Evolutionary conservation across 768 basidiomycete species (phyloP), one percentile per base, ranked within the genome.

Genomic region (Tulasnella sp.): DNA sequence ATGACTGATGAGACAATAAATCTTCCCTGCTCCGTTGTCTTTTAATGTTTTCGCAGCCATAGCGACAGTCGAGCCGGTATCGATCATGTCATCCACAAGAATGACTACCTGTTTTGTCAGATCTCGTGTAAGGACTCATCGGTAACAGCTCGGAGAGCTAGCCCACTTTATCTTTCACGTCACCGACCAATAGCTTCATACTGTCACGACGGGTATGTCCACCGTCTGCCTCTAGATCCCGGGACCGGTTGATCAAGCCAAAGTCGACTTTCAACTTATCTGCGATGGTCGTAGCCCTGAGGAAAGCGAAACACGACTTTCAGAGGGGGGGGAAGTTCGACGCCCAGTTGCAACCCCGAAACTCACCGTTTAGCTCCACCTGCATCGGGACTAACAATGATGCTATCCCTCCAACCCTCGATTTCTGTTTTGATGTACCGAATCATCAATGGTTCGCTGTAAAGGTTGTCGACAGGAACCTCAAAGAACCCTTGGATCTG

Each of bases 401-500:
- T 94, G 75, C 89, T 89, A 82, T 97, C 88, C 82, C 91, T 83
- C 93, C 97, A 98, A n/a, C 88, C 91, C 1, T 90, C 88, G 76
- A 99, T 93, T 82, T 91, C 88, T 69, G 89, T 87, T 85, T 95
- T 94, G 85, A 99, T 95, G 85, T 95, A 98, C 23, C 92, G 87
- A 80, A 98, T 87, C 93, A 98, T 97, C 79, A 96, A 87, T 2
- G 98, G 95, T 84, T 99, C 97, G 48, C 94, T 96, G 86, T 92
- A 99, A 69, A 99, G 87, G 84, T 99, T 99, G 86, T 99, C 97
- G 37, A 98, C 96, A 11, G 97, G 97, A 81, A 99, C 95, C 84
- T 98, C 96, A 84, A 99, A 99, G 87, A 99, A 99, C 9, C 97
- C 97, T 83, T 99, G 97, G 79, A 98, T 99, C 86, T 99, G 97